A percentile compares a stretch with the other conserved stretches of the same genome.
These are phyloP conservation scores for Trichocomaceae sp. DNA, from an alignment of 2,329 filamentous ascomycete genomes.

Conservation along the genomic window DNA sequence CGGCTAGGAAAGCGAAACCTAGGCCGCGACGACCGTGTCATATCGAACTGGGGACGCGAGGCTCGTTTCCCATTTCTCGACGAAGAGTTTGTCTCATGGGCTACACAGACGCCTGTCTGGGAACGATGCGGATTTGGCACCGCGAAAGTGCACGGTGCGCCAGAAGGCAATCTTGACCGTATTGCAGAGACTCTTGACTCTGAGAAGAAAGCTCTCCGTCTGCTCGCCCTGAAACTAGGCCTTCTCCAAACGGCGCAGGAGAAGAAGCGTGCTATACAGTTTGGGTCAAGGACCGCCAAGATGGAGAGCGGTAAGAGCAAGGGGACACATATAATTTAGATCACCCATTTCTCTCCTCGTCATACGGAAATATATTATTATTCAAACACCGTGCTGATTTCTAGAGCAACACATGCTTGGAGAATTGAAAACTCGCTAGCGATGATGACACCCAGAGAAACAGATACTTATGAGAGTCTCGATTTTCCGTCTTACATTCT, in stretches of 20 bases:
- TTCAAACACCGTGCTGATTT: neutral
- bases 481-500: neutral
- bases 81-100: conserved; percentile 76
- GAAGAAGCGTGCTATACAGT: conserved; percentile 89
- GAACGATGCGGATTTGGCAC: conserved; percentile 84
- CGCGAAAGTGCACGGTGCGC: conserved; percentile 17
- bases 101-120: conserved; percentile 65
- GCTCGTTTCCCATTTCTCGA: conserved; percentile 87
- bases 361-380: neutral
- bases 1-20: conserved; percentile 90
- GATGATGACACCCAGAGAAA: conserved; percentile 36
- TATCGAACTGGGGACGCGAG: conserved; percentile 83
- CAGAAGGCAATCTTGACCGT: conserved; percentile 14
- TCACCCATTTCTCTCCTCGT: neutral
- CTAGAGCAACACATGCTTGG: neutral
- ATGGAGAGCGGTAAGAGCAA: conserved; percentile 63
- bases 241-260: conserved; percentile 69
- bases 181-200: conserved; percentile 51
- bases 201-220: conserved; percentile 72
- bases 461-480: conserved; percentile 39
- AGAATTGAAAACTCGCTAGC: conserved; percentile 18
- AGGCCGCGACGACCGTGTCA: conserved; percentile 84
- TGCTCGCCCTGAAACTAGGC: conserved; percentile 67
- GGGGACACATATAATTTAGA: conserved; percentile 50
- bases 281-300: conserved; percentile 74